Percentiles rank a stretch among this genome's conserved stretches.
phyloP scores from a whole-genome alignment of 306 rosid genomes.

The Quercus robur region DNA sequence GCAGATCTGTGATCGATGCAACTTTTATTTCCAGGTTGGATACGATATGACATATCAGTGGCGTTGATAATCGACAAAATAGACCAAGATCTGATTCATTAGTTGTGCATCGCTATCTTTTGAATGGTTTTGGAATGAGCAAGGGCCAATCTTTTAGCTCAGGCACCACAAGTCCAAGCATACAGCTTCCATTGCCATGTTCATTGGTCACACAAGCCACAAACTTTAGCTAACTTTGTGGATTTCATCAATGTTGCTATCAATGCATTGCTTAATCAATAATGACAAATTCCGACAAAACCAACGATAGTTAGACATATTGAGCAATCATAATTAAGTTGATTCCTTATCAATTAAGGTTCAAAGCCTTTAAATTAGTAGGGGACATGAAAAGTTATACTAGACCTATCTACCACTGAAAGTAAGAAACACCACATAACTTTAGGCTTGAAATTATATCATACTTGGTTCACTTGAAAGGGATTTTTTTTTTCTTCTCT shows the following conservation, averaged over 20 bases:
- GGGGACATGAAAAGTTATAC: background rate
- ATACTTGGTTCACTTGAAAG: background rate
- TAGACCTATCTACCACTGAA: background rate
- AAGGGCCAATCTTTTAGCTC: conserved; percentile 31
- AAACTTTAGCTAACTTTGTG: conserved; percentile 26
- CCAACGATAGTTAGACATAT: conserved; percentile 24
- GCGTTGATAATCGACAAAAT: background rate
- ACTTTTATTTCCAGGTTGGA: no score
- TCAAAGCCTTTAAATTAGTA: background rate
- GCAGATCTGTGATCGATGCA: background rate
- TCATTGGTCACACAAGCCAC: conserved; percentile 40
- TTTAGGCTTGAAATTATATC: background rate
- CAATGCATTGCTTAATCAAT: conserved; percentile 15
- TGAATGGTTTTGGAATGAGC: conserved; percentile 17
- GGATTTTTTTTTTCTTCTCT: background rate
- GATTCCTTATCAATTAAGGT: background rate
- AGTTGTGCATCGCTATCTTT: conserved; percentile 39
- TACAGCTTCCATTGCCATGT: conserved; percentile 7
- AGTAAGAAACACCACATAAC: background rate
- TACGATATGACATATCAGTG: no score
- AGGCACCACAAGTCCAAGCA: conserved; percentile 27
- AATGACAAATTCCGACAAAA: conserved; percentile 34
- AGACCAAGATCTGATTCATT: conserved; percentile 5
- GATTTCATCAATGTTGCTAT: conserved; percentile 24
- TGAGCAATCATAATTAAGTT: background rate